phyloP scores from a whole-genome alignment of 2,329 filamentous ascomycete genomes.

The Alternaria atra region DNA sequence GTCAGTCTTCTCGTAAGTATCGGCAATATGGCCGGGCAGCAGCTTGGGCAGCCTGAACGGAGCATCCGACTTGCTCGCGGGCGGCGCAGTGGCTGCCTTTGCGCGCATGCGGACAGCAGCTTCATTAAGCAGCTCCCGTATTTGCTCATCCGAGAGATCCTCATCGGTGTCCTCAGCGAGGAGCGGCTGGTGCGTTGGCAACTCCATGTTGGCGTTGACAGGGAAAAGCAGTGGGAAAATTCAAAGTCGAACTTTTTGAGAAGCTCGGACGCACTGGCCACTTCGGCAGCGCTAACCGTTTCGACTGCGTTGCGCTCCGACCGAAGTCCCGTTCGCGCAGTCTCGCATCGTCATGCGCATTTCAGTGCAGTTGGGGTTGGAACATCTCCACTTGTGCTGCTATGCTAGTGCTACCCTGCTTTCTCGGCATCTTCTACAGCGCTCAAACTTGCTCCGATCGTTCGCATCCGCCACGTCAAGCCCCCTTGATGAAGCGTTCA shows the following conservation, averaged over 20 bases:
- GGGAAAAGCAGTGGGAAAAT: slow-evolving; percentile 32
- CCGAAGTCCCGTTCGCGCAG: slow-evolving; percentile 2
- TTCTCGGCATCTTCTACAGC: neutral
- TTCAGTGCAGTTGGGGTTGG: neutral
- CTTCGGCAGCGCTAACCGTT: slow-evolving; percentile 25
- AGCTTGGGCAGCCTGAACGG: slow-evolving; percentile 62
- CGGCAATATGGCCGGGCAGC: slow-evolving; percentile 56
- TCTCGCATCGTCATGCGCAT: neutral
- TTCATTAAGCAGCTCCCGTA: slow-evolving; percentile 69
- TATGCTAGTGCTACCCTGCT: neutral
- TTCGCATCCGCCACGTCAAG: slow-evolving; percentile 22
- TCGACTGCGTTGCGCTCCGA: slow-evolving; percentile 1
- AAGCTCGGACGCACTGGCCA: slow-evolving; percentile 28
- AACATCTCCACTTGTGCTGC: neutral
- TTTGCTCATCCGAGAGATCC: slow-evolving; percentile 69
- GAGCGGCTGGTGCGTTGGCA: slow-evolving; percentile 49
- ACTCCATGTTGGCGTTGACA: slow-evolving; percentile 46
- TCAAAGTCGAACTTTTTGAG: slow-evolving; percentile 36
- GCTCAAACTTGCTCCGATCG: neutral
- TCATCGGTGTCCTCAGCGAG: slow-evolving; percentile 50
- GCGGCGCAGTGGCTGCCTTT: slow-evolving; percentile 44
- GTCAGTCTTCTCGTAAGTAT: slow-evolving; percentile 64
- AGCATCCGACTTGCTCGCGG: slow-evolving; percentile 36
- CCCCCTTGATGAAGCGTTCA: slow-evolving; percentile 6
- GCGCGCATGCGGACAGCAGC: slow-evolving; percentile 67